Base-by-base conservation (phyloP, 2,329 filamentous ascomycete genomes). In the Leptoxyphium fumago region DNA sequence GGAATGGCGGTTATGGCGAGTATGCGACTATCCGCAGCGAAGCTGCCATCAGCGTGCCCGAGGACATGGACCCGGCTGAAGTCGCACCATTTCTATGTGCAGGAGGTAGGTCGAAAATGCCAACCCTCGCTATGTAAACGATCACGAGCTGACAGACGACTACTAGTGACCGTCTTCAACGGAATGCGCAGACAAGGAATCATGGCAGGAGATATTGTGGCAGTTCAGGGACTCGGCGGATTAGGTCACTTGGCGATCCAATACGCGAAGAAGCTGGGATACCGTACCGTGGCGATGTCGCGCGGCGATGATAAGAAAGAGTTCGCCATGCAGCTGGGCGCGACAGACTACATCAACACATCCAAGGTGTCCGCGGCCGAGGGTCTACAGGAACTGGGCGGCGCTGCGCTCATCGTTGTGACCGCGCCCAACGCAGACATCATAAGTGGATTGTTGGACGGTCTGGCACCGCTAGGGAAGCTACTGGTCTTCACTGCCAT, bases 1-100 rank as follows among this genome's bases (percentile, higher is more conserved):
- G 64, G 34, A 70, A 82, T 49, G 84, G 84, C 42, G 84, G 83
- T 30, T 86, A 58, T 39, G 56, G 46, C 6, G 72, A 83, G 60
- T 83, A 81, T 59, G 71, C 70, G 5, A 63, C 73, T 0, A 66
- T 83, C 18, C 70, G 75, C 36, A 64, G 69, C 5, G 78, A 82
- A 61, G 78, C 78, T 10, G 69, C 68, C 0, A 77, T 75, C 4
- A 56, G 60, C n/a, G 62, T 75, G 18, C 71, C 72, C 2, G 45
- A 60, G 5, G 61, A 68, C 39, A 60, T 68, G n/a, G 59, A 70
- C 42, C 62, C 71, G 1, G 69, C 65, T 9, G 55, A 63, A 44
- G 63, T 65, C 48, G 65, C 64, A 15, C 71, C 65, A 14, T 54
- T 74, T 5, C 64, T 74, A 36, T 71, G 68, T 45, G 58, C 58